Conservation (phyloP, 2,329 filamentous ascomycete species). For the Alternaria angustiovoidea region DNA sequence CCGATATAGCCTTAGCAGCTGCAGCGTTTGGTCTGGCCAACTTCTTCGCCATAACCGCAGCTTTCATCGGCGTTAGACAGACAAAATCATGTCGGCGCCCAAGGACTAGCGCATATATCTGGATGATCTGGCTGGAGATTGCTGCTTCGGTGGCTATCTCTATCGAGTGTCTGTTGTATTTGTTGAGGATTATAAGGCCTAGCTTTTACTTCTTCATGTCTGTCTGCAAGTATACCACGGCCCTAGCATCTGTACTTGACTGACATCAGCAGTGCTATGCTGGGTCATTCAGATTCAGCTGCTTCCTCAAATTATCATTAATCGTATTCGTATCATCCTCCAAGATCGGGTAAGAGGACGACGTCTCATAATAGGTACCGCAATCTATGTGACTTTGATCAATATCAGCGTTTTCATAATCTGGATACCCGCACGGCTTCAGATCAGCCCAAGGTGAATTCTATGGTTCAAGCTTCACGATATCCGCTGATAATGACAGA, state of each 20-base stretch:
- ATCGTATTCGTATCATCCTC: constrained; percentile 38
- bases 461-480: not conserved
- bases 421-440: constrained; percentile 41
- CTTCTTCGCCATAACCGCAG: constrained; percentile 31
- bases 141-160: constrained; percentile 53
- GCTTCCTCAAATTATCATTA: constrained; percentile 43
- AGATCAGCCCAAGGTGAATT: constrained; percentile 27
- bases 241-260: not conserved
- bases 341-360: constrained; percentile 24
- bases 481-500: not conserved
- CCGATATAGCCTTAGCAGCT: constrained; percentile 30
- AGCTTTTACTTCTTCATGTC: constrained; percentile 46
- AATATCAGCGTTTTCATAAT: constrained; percentile 43
- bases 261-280: constrained; percentile 24
- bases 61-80: constrained; percentile 42
- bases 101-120: constrained; percentile 51
- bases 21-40: constrained; percentile 30
- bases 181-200: constrained; percentile 40
- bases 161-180: constrained; percentile 47
- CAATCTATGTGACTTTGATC: constrained; percentile 29
- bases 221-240: constrained; percentile 26
- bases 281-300: constrained; percentile 43
- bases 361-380: constrained; percentile 24
- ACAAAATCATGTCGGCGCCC: constrained; percentile 32
- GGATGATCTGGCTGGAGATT: constrained; percentile 60